phyloP scores from a whole-genome alignment of 1,139 yeast species.

The Candida glucosophila region DNA sequence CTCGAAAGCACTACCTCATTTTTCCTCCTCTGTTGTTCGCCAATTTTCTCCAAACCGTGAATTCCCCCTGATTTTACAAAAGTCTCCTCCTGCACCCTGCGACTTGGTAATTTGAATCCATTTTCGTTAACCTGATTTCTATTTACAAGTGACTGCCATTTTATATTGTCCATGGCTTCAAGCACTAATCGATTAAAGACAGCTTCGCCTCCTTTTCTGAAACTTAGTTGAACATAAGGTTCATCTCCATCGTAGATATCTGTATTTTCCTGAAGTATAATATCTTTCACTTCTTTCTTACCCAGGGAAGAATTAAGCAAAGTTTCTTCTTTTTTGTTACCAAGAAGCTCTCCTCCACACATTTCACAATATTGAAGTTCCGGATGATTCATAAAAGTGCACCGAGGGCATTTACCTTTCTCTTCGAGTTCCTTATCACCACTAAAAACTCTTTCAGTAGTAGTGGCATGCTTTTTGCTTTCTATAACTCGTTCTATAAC shows the following conservation, averaged over 20 bases:
- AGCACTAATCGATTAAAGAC: conserved; percentile 35
- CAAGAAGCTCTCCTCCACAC: no score
- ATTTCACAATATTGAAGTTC: conserved; percentile 73
- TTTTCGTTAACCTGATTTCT: conserved; percentile 35
- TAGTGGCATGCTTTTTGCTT: neutral
- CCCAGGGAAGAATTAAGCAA: no score
- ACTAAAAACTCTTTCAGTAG: no score
- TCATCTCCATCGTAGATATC: conserved; percentile 24
- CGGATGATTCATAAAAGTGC: conserved; percentile 84
- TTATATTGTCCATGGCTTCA: conserved; percentile 34
- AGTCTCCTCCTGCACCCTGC: conserved; percentile 6
- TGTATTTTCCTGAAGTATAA: conserved; percentile 20
- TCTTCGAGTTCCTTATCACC: no score
- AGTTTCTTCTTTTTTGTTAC: no score
- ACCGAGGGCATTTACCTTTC: conserved; percentile 63
- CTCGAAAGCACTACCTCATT: conserved; percentile 57
- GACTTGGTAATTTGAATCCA: conserved; percentile 16
- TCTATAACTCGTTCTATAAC: neutral
- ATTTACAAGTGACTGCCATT: conserved; percentile 34
- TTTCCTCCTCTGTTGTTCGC: conserved; percentile 47
- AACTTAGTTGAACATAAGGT: conserved; percentile 48
- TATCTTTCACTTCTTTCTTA: no score
- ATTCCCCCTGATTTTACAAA: conserved; percentile 44
- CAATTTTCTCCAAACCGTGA: conserved; percentile 57
- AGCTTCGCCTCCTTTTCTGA: conserved; percentile 51